A percentile compares a stretch with the other conserved stretches of the same genome.
These are phyloP conservation scores for Scutellaria galericulata DNA, from an alignment of 257 asterid genomes.

Conservation along the genomic window DNA sequence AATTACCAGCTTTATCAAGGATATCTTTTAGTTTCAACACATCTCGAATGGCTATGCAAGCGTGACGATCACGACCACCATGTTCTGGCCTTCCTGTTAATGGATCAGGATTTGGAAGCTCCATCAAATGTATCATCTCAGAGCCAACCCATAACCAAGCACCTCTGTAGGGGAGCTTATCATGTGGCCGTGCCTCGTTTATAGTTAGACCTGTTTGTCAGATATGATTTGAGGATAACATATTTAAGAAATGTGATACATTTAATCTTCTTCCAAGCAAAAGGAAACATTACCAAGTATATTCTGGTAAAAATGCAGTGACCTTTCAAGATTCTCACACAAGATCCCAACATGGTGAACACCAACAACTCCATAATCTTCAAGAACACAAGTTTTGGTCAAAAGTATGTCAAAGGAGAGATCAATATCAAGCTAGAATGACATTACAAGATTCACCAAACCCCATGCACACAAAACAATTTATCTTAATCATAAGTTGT, in stretches of 20 bases:
- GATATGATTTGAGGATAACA: conserved; percentile 5
- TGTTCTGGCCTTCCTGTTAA: conserved; percentile 85
- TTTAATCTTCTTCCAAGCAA: conserved; percentile 12
- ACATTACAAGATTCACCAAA: background rate
- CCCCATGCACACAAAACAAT: background rate
- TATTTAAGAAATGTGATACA: background rate
- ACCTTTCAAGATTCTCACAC: conserved; percentile 91
- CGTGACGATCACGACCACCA: conserved; percentile 92
- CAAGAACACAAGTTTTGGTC: conserved; percentile 30
- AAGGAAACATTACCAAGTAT: conserved; percentile 61
- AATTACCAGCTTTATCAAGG: conserved; percentile 77
- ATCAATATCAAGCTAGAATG: background rate
- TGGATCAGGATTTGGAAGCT: conserved; percentile 97
- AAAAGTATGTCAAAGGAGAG: conserved; percentile 8
- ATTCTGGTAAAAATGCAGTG: conserved; percentile 84
- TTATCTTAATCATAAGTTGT: background rate
- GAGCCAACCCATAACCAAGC: conserved; percentile 98
- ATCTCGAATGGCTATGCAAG: conserved; percentile 81
- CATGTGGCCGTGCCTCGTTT: conserved; percentile 93
- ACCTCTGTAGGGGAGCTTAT: conserved; percentile 92
- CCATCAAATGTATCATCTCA: conserved; percentile 97
- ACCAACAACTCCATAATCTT: conserved; percentile 87
- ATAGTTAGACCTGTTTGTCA: conserved; percentile 63
- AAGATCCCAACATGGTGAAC: conserved; percentile 91
- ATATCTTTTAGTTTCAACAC: conserved; percentile 78